phyloP scores from a whole-genome alignment of 1,284 basidiomycete genomes.

The Tilletia indica region DNA sequence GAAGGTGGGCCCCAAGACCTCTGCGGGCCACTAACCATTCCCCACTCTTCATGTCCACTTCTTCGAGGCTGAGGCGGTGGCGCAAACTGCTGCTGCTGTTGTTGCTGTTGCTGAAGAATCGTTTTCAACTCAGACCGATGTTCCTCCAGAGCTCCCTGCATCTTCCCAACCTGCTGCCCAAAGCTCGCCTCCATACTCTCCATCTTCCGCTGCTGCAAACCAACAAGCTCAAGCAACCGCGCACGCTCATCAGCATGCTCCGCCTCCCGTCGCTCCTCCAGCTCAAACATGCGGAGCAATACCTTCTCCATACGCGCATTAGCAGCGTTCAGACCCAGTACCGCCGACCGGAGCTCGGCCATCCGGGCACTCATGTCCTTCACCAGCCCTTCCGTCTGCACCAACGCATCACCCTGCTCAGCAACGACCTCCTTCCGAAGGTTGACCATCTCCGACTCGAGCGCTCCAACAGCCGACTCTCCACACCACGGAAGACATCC shows the following conservation, averaged over 20 bases:
- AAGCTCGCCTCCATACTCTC: conserved; percentile 7
- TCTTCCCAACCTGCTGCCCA: neutral
- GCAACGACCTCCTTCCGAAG: conserved; percentile 32
- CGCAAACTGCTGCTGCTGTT: neutral
- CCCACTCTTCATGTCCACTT: neutral
- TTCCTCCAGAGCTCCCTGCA: neutral
- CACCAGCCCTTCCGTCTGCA: conserved; percentile 22
- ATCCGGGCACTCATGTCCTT: conserved; percentile 17
- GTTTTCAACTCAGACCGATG: neutral
- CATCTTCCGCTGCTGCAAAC: conserved; percentile 6
- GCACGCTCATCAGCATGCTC: neutral
- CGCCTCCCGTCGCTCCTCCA: conserved; percentile 6
- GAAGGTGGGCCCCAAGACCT: neutral
- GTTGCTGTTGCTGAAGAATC: neutral
- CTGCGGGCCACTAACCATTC: no score
- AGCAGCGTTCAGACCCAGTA: conserved; percentile 10
- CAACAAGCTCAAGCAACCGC: neutral
- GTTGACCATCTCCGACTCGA: conserved; percentile 33
- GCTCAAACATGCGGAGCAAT: neutral
- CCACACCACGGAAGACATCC: conserved; percentile 30
- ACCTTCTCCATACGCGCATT: conserved; percentile 19
- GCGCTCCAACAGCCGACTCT: conserved; percentile 24
- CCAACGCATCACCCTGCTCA: conserved; percentile 29
- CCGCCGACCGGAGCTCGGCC: neutral
- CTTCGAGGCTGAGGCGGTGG: neutral